Base-by-base conservation (phyloP, 2,329 filamentous ascomycete species). In the Cercospora sojina region DNA sequence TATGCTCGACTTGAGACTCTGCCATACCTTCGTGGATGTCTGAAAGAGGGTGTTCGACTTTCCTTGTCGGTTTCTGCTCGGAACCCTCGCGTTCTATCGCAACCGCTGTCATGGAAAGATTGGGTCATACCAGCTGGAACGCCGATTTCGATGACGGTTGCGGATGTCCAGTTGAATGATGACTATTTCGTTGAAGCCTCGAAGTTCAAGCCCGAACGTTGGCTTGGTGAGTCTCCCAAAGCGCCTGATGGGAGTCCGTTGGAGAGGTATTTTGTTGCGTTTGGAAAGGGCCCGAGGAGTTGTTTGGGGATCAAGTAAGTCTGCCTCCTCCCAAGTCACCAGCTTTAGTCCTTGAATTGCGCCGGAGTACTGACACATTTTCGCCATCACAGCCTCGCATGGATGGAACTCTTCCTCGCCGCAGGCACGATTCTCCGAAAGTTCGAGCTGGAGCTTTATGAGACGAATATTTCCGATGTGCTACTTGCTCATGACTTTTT, bases 261-360 rank as follows among this genome's bases (percentile, higher is more conserved):
- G 51, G 67, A 80, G 20, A 75, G 72, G 58, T 76, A 78, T 55
- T 74, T 80, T 47, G 75, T 80, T 12, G 70, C 79, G 0, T 80
- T 79, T 65, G 76, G 75, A 2, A 76, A 75, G 9, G 78, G 78
- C 3, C 71, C 76, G 13, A 72, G 78, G 32, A 67, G 64, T 10
- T 70, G 77, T 74, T 71, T 79, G 70, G 70, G 70, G 13, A 67
- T 69, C 41, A 65, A 74, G 58, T 70, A 64, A 62, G 68, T 68
- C 16, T 23, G 5, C 7, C 16, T 31, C 20, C n/a, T n/a, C n/a
- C n/a, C 20, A 53, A 10, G 5, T 16, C 49, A 25, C 25, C 25
- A 5, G 18, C n/a, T 51, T 41, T 56, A n/a, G 5, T 69, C 62
- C 31, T 55, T 35, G n/a, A 38, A 38, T 29, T n/a, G 56, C 59